Evolutionary conservation across 2,329 filamentous ascomycete species (phyloP), one percentile per base, ranked within the genome.

Genomic region (Eurotiales sp.): DNA sequence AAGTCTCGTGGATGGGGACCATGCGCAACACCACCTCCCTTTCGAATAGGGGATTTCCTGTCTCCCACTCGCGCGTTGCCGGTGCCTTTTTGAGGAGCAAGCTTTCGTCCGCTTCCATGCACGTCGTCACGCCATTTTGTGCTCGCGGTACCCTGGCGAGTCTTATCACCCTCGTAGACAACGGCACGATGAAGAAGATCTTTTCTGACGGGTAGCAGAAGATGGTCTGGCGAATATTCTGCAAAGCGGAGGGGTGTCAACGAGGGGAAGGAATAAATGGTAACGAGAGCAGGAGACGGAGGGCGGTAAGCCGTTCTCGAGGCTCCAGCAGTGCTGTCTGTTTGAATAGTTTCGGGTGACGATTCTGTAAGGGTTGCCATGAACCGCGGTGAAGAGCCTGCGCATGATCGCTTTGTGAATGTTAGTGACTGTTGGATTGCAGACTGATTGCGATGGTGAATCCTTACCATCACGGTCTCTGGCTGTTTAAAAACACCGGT

Each of bases 1-100:
- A 99, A 99, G 73, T 97, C 90, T 67, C 93, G 82, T 22, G 91
- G 91, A 61, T 91, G 85, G 23, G 93, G 93, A n/a, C 93, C 93
- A 64, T 90, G 89, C 0, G 84, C 77, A 61, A 95, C 92, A 71
- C 90, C 92, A 71, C 93, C 93, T 58, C 93, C 93, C 56, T 80
- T 79, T 37, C 90, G 73, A 69, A 95, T 81, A 2, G 93, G 93
- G 41, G 84, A 90, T 71, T 95, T 90, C 66, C 80, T 86, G 65
- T 84, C 81, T 56, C 93, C 92, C 3, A 87, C 75, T 68, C 93
- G 90, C 46, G 93, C 90, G 32, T 68, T 71, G 52, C 93, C 93
- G 2, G 79, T 82, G 52, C 93, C 93, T 74, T 99, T 99, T 68
- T 99, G 93, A 14, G 84, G 85, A 17, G 84, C 77, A 32, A 96